Evolutionary conservation across 1,139 yeast genomes (phyloP).

Genomic region (Pichia sp.): DNA sequence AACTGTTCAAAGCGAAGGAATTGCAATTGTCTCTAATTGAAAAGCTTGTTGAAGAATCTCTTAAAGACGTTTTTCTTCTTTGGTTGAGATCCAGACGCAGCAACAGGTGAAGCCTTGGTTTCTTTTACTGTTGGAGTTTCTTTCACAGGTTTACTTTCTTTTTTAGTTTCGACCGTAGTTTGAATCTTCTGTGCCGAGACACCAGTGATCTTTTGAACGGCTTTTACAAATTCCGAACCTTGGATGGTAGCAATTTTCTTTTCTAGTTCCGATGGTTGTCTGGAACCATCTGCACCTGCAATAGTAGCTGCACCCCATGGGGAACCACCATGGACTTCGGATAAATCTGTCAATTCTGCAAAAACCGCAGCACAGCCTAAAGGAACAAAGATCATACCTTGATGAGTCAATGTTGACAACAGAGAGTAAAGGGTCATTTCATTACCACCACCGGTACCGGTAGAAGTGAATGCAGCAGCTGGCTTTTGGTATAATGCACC

Average conservation of each 20-base stretch:
- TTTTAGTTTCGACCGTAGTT: neutral
- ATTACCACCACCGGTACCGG: constrained; percentile 42
- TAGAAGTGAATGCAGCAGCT: constrained; percentile 37
- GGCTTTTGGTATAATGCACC: constrained; percentile 43
- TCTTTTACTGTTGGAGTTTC: constrained; percentile 1
- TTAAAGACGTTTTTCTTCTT: constrained; percentile 6
- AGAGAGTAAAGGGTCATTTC: constrained; percentile 35
- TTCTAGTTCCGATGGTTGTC: constrained; percentile 35
- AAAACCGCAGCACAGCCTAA: constrained; percentile 36
- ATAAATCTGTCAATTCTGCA: constrained; percentile 29
- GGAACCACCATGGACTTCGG: constrained; percentile 39
- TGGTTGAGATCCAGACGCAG: neutral
- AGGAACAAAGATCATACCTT: constrained; percentile 44
- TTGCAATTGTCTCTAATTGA: constrained; percentile 1
- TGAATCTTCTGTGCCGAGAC: neutral
- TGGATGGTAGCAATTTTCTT: constrained; percentile 33
- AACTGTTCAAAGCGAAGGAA: too few relatives aligned
- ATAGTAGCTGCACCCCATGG: constrained; percentile 46
- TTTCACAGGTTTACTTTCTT: neutral
- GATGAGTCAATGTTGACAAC: constrained; percentile 36
- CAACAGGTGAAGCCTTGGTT: constrained; percentile 1
- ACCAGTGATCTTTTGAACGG: constrained; percentile 23
- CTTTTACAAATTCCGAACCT: constrained; percentile 34
- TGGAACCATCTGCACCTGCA: constrained; percentile 42
- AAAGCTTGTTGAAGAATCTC: constrained; percentile 9